Base-by-base conservation (phyloP, 768 basidiomycete genomes). In the Pleurotus citrinopileatus region DNA sequence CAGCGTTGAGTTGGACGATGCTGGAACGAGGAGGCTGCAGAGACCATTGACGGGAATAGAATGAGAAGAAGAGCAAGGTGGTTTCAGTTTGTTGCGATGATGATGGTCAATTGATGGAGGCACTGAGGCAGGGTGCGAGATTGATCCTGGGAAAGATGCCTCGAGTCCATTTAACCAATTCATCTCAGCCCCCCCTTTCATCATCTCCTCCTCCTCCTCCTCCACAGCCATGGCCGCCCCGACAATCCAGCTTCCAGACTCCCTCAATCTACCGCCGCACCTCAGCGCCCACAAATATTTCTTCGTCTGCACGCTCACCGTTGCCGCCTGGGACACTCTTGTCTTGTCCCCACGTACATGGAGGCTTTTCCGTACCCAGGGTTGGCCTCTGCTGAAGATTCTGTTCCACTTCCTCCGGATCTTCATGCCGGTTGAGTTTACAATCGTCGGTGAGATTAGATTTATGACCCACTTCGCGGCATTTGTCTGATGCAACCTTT, bases 271-370 rank as follows among this genome's bases (percentile, higher is more conserved):
- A 4, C 79, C 91, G 0, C 79, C 91, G 1, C 91, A 90, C 66
- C 77, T 93, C 29, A 82, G 80, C 26, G 91, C 91, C 0, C 91
- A 92, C 77, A 92, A 93, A 69, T 94, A 94, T 62, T 91, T 93
- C 66, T 82, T 89, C 43, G 91, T 93, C 59, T 94, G 91, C 74
- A 90, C 91, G 0, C 82, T 94, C 58, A 94, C 91, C 52, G 89
- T 94, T 53, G 87, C 90, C 0, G 91, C 91, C 5, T 93, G 91
- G 91, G 91, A 94, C 62, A 85, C 90, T 29, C 83, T 94, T 61
- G 91, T 94, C 29, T 80, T 94, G 45, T 86, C 85, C 7, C 91
- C 91, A 0, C 73, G 91, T 52, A 84, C 86, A 43, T 92, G 84
- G 81, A 80, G 84, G 25, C 82, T 94, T 55, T 65, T 83, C 57